phyloP scores from a whole-genome alignment of 352 stramenopile species.

The Pythium plurisporium region DNA sequence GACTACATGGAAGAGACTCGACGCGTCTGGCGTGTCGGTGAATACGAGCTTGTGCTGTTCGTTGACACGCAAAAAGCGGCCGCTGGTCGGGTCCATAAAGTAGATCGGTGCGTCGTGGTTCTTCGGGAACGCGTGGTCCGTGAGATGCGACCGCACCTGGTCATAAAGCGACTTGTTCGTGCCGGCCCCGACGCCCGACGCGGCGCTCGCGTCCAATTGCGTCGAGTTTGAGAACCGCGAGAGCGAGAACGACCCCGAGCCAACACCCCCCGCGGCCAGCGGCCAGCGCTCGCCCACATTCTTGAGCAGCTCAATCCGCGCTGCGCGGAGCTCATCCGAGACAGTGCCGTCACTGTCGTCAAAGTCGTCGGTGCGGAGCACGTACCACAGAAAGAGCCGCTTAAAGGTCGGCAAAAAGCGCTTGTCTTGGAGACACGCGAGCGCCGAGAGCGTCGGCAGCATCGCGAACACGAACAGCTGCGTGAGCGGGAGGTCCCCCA shows the following conservation, averaged over 20 bases:
- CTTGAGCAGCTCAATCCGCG: conserved; percentile 40
- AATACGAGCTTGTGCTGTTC: conserved; percentile 67
- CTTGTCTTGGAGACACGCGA: conserved; percentile 39
- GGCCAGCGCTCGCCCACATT: conserved; percentile 44
- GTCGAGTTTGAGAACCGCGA: background rate
- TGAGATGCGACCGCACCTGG: conserved; percentile 48
- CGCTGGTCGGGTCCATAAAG: conserved; percentile 54
- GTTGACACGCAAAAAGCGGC: conserved; percentile 51
- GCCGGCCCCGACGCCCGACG: background rate
- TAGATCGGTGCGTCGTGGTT: conserved; percentile 52
- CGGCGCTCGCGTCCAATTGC: conserved; percentile 1
- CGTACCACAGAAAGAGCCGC: conserved; percentile 22
- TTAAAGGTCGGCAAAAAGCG: conserved; percentile 31
- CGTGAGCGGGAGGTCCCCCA: conserved; percentile 23
- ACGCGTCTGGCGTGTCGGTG: conserved; percentile 47
- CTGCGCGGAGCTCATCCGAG: conserved; percentile 25
- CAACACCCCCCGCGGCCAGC: background rate
- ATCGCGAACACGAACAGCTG: conserved; percentile 48
- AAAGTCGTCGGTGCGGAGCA: conserved; percentile 14
- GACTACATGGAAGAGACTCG: conserved; percentile 72
- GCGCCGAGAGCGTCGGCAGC: conserved; percentile 40
- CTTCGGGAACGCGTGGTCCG: conserved; percentile 48
- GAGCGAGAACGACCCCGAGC: conserved; percentile 15
- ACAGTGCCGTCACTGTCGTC: conserved; percentile 5
- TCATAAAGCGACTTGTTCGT: conserved; percentile 61